Conservation (phyloP, 305 asterid genomes). For the Solanum hybrid region DNA sequence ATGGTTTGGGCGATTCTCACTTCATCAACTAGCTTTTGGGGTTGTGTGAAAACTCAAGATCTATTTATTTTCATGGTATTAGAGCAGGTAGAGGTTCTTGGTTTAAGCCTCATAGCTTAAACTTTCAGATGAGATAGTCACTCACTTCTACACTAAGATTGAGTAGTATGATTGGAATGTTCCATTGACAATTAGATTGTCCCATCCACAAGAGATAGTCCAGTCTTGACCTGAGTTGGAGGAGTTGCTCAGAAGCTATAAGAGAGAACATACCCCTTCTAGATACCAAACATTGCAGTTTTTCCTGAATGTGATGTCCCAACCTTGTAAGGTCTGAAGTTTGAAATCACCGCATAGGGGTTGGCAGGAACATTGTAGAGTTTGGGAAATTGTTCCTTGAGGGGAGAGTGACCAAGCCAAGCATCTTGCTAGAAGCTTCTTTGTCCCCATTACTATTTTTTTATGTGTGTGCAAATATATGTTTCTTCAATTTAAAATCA, state of each 20-base stretch:
- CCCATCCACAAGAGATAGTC: neutral
- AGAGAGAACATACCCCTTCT: neutral
- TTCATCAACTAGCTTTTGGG: neutral
- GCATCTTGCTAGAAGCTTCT: neutral
- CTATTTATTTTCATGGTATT: neutral
- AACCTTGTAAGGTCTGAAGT: neutral
- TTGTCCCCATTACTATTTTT: neutral
- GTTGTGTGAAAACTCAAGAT: neutral
- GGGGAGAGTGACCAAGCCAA: neutral
- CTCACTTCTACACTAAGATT: neutral
- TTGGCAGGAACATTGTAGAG: neutral
- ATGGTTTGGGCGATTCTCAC: neutral
- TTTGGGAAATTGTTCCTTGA: neutral
- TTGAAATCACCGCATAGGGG: neutral
- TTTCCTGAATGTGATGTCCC: neutral
- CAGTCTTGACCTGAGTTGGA: neutral
- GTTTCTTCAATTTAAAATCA: neutral
- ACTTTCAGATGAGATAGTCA: neutral
- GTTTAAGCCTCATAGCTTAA: neutral
- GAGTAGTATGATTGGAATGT: neutral
- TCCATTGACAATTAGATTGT: neutral
- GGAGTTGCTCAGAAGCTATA: neutral
- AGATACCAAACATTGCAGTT: neutral
- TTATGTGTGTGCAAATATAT: neutral
- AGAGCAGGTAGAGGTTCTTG: neutral